Evolutionary conservation across 2,329 filamentous ascomycete species (phyloP).

Genomic region (Penicillium olsonii): DNA sequence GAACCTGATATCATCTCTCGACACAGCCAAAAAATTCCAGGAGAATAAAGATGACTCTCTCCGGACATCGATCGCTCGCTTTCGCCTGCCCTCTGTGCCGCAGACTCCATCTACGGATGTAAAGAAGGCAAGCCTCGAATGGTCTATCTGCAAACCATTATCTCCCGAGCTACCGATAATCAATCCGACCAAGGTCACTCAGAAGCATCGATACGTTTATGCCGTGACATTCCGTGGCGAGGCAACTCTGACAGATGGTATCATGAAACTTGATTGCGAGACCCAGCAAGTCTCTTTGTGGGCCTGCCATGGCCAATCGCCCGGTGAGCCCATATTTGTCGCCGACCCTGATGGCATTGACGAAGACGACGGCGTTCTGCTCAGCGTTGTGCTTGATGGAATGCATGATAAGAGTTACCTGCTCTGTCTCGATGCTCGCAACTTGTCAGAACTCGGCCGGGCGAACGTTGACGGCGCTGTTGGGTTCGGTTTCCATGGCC

Average conservation of each 20-base stretch:
- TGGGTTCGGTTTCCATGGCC: slow-evolving; percentile 58
- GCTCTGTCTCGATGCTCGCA: slow-evolving; percentile 53
- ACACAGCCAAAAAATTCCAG: slow-evolving; percentile 42
- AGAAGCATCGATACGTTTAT: slow-evolving; percentile 54
- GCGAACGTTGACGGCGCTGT: slow-evolving; percentile 52
- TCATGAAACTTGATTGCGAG: slow-evolving; percentile 55
- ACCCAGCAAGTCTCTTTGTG: slow-evolving; percentile 46
- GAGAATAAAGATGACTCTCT: slow-evolving; percentile 36
- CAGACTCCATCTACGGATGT: slow-evolving; percentile 7
- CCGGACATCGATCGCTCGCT: slow-evolving; percentile 34
- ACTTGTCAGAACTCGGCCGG: slow-evolving; percentile 52
- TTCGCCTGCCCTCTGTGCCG: slow-evolving; percentile 40
- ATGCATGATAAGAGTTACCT: slow-evolving; percentile 53
- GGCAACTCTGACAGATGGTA: slow-evolving; percentile 53
- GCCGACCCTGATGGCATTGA: slow-evolving; percentile 25
- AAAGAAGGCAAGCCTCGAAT: slow-evolving; percentile 27
- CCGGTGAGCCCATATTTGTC: slow-evolving; percentile 58
- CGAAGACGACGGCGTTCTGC: slow-evolving; percentile 57
- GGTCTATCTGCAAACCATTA: slow-evolving; percentile 25
- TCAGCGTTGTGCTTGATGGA: slow-evolving; percentile 58
- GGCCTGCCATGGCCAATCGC: slow-evolving; percentile 52
- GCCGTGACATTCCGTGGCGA: slow-evolving; percentile 48
- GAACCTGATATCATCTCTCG: slow-evolving; percentile 60
- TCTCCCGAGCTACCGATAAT: slow-evolving; percentile 53
- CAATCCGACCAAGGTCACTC: slow-evolving; percentile 48